Base-by-base conservation (phyloP, 805 yeast species). In the Candida fluviatilis region DNA sequence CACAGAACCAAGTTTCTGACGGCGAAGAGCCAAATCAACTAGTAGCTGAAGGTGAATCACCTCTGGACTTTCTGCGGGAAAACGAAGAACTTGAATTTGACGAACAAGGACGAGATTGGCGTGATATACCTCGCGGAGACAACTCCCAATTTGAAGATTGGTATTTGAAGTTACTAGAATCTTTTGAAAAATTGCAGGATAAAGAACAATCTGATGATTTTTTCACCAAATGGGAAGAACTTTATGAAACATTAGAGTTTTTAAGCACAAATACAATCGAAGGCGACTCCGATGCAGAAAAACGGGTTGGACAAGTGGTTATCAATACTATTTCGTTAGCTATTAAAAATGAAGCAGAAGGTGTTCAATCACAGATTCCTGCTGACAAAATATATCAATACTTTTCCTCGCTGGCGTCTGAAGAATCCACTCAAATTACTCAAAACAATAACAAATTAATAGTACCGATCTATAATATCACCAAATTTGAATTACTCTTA, bases 41-140 rank as follows among this genome's bases (percentile, higher is more conserved):
- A 15, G 39, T 23, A 21, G 25, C 8, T 10, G 14, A 19, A 18
- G 28, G 11, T 18, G 19, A 28, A 24, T 18, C 31, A 18, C 15
- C 38, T n/a, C 34, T 45, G 2, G 45, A 49, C 15, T 59, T 60
- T 1, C 44, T 50, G 10, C 45, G 60, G 18, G 42, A 50, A 4
- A 41, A 41, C 15, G 54, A 42, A 11, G 49, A 42, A 1, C 59
- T 75, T 27, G 78, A 75, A 35, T 73, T 76, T 53, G 86, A 80
- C 52, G 71, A 75, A 18, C 54, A 66, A 33, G 87, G 86, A 0
- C 64, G 76, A 25, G 89, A 83, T 58, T 81, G 89, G 86, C 62
- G 88, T 48, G 89, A 82, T 55, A 66, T 80, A 10, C 83, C 85
- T 2, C 61, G 88, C 35, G 85, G 78, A 2, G 64, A 64, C 1